Base-by-base conservation (phyloP, 805 yeast species). In the Millerozyma acaciae region DNA sequence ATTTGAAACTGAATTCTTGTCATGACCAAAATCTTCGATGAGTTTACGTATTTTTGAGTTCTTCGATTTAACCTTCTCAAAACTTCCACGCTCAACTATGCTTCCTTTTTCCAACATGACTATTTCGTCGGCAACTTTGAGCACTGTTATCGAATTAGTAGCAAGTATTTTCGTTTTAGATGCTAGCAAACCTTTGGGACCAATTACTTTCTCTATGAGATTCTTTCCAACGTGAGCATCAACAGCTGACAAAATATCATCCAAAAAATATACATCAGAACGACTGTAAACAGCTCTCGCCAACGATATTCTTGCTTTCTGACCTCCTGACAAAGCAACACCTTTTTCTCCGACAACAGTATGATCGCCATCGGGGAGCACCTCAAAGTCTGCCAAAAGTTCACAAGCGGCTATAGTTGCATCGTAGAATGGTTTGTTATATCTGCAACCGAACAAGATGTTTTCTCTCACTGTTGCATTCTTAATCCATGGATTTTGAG, bases 271-370 rank as follows among this genome's bases (percentile, higher is more conserved):
- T 17, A 62, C 48, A 23, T 62, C 69, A 4, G 69, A 65, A 28
- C 65, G 54, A 4, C 68, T 44, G 37, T 65, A 65, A 4, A 65
- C 68, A 6, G 69, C 69, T 40, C 70, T 49, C 2, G 70, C 70
- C 28, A 65, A 48, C 6, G 68, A 53, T 21, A 65, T 48, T 21
- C 70, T 50, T 3, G 70, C 70, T 39, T 64, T 65, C 40, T 65
- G 70, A 18, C 70, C 70, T 4, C 70, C 70, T 33, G 65, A 57
- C 16, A 65, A 45, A 3, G 70, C 60, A 24, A 64, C 61, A 21
- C 70, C 70, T 42, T 64, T 64, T 35, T 64, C 69, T 5, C 70
- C 70, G n/a, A 65, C 70, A 30, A 57, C 50, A n/a, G 70, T 64
- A 29, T 42, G 47, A 43, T 64, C 70, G 15, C 64, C 68, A 42